These are phyloP conservation scores for Nakaseomyces sp. DNA, from an alignment of 1,139 yeast genomes.

Conservation along the genomic window DNA sequence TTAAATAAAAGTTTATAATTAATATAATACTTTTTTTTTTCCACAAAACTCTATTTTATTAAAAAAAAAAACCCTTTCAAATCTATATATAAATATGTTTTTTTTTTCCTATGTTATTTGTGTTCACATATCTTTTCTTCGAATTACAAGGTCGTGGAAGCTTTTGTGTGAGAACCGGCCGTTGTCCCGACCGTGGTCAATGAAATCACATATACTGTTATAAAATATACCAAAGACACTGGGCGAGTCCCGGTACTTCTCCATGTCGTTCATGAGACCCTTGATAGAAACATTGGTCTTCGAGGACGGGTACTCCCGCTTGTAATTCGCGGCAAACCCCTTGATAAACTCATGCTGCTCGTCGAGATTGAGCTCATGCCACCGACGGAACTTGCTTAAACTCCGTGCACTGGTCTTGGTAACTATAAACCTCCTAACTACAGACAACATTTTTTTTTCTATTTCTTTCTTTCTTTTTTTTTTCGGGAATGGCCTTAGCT, in stretches of 20 bases:
- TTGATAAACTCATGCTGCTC: conserved; percentile 25
- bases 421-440: conserved; percentile 1
- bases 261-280: conserved; percentile 21
- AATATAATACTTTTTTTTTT: too few relatives aligned
- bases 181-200: conserved; percentile 8
- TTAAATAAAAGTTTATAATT: too few relatives aligned
- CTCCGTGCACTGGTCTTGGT: conserved; percentile 4
- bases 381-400: conserved; percentile 16
- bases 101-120: not conserved
- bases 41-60: not conserved
- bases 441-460: not conserved
- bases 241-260: conserved; percentile 24
- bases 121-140: not conserved
- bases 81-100: not conserved
- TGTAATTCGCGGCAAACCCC: conserved; percentile 23
- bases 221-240: conserved; percentile 29
- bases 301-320: conserved; percentile 25
- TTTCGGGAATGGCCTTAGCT: too few relatives aligned
- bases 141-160: conserved; percentile 14
- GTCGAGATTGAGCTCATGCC: conserved; percentile 20
- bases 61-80: not conserved
- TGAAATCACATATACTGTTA: conserved; percentile 21
- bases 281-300: conserved; percentile 26
- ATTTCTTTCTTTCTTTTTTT: too few relatives aligned
- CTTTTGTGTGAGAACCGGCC: conserved; percentile 16